phyloP scores from a whole-genome alignment of 495 filamentous ascomycete genomes.

The Cercophora samala region DNA sequence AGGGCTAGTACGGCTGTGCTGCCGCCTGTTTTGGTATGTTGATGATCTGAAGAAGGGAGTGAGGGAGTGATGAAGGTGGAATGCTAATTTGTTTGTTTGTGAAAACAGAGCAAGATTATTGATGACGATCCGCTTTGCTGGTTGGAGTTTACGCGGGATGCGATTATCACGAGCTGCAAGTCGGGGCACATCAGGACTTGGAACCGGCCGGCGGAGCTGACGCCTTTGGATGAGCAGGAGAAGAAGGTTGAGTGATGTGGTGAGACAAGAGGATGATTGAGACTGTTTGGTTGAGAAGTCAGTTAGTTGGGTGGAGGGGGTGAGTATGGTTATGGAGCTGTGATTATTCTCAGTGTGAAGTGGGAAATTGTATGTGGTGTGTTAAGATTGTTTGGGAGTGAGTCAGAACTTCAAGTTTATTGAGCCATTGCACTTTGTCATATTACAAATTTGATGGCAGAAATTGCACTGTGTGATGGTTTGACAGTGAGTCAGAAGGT shows the following conservation, averaged over 20 bases:
- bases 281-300: neutral
- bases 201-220: constrained; percentile 21
- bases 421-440: no score
- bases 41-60: neutral
- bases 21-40: constrained; percentile 83
- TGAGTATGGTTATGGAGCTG: no score
- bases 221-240: constrained; percentile 19
- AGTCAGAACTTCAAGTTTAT: no score
- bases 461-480: no score
- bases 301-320: no score
- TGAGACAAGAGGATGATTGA: neutral
- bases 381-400: no score
- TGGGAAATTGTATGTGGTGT: no score
- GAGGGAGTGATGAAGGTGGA: no score
- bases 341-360: no score
- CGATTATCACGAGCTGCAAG: constrained; percentile 86
- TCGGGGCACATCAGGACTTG: constrained; percentile 44
- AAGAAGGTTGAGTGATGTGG: constrained; percentile 1
- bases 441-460: no score
- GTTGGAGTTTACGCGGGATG: constrained; percentile 86
- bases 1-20: constrained; percentile 76
- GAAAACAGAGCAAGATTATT: constrained; percentile 69
- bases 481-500: no score
- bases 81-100: no score
- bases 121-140: constrained; percentile 85